Evolutionary conservation across 2,329 filamentous ascomycete genomes (phyloP), one percentile per base, ranked within the genome.

Genomic region (Dactylellina sp.): DNA sequence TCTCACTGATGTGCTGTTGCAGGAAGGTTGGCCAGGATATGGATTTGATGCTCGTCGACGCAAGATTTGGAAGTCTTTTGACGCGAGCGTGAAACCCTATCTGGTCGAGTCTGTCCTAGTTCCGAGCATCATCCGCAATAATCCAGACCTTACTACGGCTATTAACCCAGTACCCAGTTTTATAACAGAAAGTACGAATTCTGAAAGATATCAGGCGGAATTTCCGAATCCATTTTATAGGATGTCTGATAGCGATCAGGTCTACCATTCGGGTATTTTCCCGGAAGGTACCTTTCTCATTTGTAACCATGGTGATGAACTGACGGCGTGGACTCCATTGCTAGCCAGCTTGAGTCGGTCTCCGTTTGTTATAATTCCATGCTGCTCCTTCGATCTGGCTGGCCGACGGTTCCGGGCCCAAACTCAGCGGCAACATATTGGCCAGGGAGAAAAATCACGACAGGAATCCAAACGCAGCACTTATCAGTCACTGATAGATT

Each of bases 261-360:
- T 81, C 84, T 81, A 81, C 75, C 85, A 87, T 76, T 79, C 84
- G 75, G 95, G 94, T 37, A 79, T 84, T 7, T 97, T 98, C 79
- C 84, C 87, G 0, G 80, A 81, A 14, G 88, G 88, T 25, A 96
- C 92, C 0, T 99, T 99, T 81, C 92, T 99, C 78, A 90, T 99
- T 76, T 96, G 93, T 53, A 99, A 99, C 79, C 95, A 99, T 80
- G 94, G 94, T 9, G 95, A 99, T 80, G 93, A 99, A 82, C 86
- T 99, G 12, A 99, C 95, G 0, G 88, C 92, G 0, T 99, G 95
- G 95, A 98, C 95, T 0, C 95, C 95, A 0, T 86, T 98, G 16
- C 86, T 99, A 42, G 93, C 92, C 0, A 87, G 88, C 5, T 83
- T 92, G 1, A 93, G 90, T 0, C 82, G 86, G 1, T 90, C 90